Base-by-base conservation (phyloP, 1,139 yeast genomes). In the Pichia sp. region DNA sequence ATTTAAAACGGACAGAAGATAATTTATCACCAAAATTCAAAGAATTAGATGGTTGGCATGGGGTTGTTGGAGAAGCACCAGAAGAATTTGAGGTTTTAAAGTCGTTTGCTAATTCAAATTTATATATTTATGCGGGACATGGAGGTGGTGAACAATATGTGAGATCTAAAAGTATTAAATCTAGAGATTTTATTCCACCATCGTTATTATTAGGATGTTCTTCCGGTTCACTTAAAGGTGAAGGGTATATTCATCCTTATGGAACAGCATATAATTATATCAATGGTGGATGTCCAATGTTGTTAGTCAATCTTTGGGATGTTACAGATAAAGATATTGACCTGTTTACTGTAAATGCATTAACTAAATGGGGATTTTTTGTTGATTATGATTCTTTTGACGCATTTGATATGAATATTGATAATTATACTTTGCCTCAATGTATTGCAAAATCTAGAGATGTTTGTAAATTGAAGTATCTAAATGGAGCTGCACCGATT, bases 311-410 rank as follows among this genome's bases (percentile, higher is more conserved):
- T 55, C 64, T 91, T 49, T 91, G 98, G 98, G 96, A 88, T 61
- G 97, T 91, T 5, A 91, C 97, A 0, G 98, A 91, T 60, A 88
- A 85, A 53, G 98, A 91, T 59, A 86, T 88, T 41, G 97, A 91
- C 61, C 72, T 70, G 52, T 87, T 88, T 53, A 82, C 88, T 34
- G 48, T 70, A 11, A 64, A 74, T 1, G 61, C 83, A 30, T 71
- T 87, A 51, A 71, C 72, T 11, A 65, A 69, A 44, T 79, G 88
- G 78, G 88, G 89, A 0, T 62, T 81, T 22, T 56, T 69, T 14
- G 59, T 55, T 1, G 53, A 50, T 14, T 46, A 52, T 36, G 53
- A 54, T 33, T 35, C 52, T 3, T 35, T 54, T 16, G 48, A 48
- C 15, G 37, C 50, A 8, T 42, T 47, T 25, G 47, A 45, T 16